Base-by-base conservation (phyloP, 2,329 filamentous ascomycete genomes). In the Nigrograna mackinnonii region DNA sequence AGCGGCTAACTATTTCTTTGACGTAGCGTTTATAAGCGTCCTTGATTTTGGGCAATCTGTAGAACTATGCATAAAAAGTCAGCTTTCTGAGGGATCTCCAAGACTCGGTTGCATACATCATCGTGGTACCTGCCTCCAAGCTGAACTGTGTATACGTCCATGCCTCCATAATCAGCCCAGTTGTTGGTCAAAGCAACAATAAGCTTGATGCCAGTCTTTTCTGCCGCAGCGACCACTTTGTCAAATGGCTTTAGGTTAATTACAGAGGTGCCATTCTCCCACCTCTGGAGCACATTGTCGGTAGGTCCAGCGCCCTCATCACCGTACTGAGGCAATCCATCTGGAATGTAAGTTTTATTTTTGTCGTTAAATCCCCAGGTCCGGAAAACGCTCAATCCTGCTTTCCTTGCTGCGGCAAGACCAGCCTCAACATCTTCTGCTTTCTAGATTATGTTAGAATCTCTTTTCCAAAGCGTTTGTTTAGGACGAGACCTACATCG, bases 301-400 rank as follows among this genome's bases (percentile, higher is more conserved):
- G 70, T 73, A 0, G 64, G 65, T 0, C 73, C 76, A 3, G 73
- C 72, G 4, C 73, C 73, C 47, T 78, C 77, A 12, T 68, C 72
- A 28, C 76, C 78, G 39, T 81, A 81, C 46, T 77, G 61, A 1
- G 79, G 78, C 4, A 81, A 60, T 4, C 78, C 77, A 14, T 62
- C 53, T 11, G 60, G 42, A 33, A 58, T 45, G 37, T 72, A 74
- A 0, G 77, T 79, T 18, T 62, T 64, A 54, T 81, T 82, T 55
- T 75, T 77, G 59, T 81, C 78, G 52, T 80, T 79, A 68, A 80
- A 81, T 13, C 76, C 78, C 79, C 78, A 81, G 6, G 78, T 80
- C 19, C 78, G 74, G 55, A 82, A 74, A 4, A 81, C 78, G 37
- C 71, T 77, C 16, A 79, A 60, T 3, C 76, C 76, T 6, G 76